Evolutionary conservation across 345 rosid species (phyloP), one percentile per base, ranked within the genome.

Genomic region (Sapria himalayana): DNA sequence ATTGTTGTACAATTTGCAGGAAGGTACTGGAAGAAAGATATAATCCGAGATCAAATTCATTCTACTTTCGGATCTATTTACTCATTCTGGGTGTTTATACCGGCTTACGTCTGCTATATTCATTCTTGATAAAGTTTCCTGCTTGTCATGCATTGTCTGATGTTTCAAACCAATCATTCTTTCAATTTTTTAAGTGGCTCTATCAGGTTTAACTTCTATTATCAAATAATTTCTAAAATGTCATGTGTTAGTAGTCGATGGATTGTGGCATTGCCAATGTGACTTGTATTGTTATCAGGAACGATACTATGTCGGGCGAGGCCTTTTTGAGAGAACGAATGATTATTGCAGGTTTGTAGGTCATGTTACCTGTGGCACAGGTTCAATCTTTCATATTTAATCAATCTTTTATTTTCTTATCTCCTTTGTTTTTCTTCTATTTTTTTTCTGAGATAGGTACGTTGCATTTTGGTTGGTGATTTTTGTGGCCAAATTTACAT

Each of bases 171-270:
- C 98, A 89, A 43, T 61, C 91, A 16, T 89, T 89, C 61, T 89
- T 89, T 63, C 98, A 89, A 60, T 74, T 89, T 61, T 89, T 89
- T 43, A 89, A 89, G 66, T 89, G 98, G 98, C 78, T 89, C 50
- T 89, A 89, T 69, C 70, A 89, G 95, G 98, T 48, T 49, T 18
- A 37, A 29, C 48, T 15, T 59, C 16, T 29, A 45, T 35, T 22
- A 13, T 19, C 22, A 45, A 25, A 23, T 43, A 45, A 35, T 37
- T 40, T 33, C 22, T 2, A 15, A 39, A 43, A n/a, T n/a, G n/a
- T n/a, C n/a, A n/a, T n/a, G n/a, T n/a, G n/a, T n/a, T n/a, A n/a
- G n/a, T n/a, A n/a, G n/a, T n/a, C n/a, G n/a, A n/a, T n/a, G n/a
- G n/a, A n/a, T n/a, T n/a, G n/a, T n/a, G n/a, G n/a, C n/a, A n/a